Base-by-base conservation (phyloP, 352 stramenopile species). In the Phytopythium litorale region DNA sequence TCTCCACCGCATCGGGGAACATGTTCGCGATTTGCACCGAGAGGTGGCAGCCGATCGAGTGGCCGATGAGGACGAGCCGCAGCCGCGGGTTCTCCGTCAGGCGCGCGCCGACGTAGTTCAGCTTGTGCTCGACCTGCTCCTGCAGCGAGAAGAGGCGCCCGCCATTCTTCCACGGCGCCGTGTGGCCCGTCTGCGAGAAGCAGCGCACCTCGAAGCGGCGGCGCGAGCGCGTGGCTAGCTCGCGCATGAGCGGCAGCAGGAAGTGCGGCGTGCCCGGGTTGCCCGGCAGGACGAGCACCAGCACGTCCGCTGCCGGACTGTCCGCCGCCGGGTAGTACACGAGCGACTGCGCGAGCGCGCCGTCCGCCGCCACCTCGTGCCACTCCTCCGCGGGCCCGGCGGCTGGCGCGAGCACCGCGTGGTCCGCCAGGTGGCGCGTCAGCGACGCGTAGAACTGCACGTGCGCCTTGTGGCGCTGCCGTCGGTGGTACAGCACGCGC, bases 231-330 rank as follows among this genome's bases (percentile, higher is more conserved):
- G 62, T 54, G 0, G 79, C 62, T 28, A 92, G 45, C 61, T 80
- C 65, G 28, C 79, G 77, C 83, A 90, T 85, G 21, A 90, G 67
- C 43, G 83, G 77, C 49, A 89, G 56, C 60, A 89, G 88, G 57
- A 78, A 92, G 61, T 84, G 80, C 23, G 79, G 67, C 35, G 89
- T 45, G 18, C 83, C 83, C 0, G 83, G 83, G 57, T 92, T 92
- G 5, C 83, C 83, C 0, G 83, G 83, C 13, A 90, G 64, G 23
- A 92, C 63, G 15, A 90, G 67, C 59, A 92, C 75, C 40, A 90
- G 66, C 35, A 74, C 55, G 12, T 88, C 78, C 37, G 73, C 23
- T 30, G 56, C 61, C 2, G 60, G 56, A 11, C 35, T 38, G 35
- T 38, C 35, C n/a, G 16, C 21, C 7, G 52, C 51, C 7, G 71